Evolutionary conservation across 1,139 yeast genomes (phyloP).

Genomic region (Meyerozyma smithsonii): DNA sequence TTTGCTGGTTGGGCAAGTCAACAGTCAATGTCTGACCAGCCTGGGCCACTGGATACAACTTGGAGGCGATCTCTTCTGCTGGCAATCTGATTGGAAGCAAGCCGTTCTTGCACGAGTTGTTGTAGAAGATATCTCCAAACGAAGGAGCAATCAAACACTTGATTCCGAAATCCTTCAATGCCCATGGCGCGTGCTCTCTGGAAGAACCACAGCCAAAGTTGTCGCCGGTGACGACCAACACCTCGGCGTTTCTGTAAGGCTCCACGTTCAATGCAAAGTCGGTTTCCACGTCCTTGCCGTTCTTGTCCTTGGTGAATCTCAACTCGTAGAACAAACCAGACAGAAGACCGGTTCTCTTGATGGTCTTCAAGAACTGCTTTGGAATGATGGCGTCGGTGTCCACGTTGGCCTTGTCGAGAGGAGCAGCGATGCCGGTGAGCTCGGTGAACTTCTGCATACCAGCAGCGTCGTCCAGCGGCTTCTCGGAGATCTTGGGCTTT

Average conservation of each 20-base stretch:
- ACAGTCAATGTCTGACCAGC: conserved; percentile 69
- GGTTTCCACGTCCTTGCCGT: conserved; percentile 74
- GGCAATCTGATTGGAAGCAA: conserved; percentile 85
- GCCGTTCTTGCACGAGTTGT: conserved; percentile 94
- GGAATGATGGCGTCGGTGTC: conserved; percentile 99
- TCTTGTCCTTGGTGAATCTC: conserved; percentile 63
- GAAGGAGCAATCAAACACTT: conserved; percentile 95
- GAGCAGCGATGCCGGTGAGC: conserved; percentile 86
- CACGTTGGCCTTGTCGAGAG: conserved; percentile 88
- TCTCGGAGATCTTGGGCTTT: conserved; percentile 19
- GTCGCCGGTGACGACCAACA: conserved; percentile 89
- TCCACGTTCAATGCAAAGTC: conserved; percentile 84
- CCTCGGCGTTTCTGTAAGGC: conserved; percentile 76
- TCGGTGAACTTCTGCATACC: conserved; percentile 76
- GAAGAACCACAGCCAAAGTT: conserved; percentile 99
- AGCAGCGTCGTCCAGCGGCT: conserved; percentile 20
- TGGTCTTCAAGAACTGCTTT: conserved; percentile 94
- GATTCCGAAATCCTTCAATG: conserved; percentile 94
- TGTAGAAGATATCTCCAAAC: conserved; percentile 96
- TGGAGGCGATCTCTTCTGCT: conserved; percentile 63
- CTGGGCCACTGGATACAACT: conserved; percentile 74
- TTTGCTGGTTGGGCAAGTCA: conserved; percentile 83
- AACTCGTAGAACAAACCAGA: conserved; percentile 87
- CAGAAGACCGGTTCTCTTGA: conserved; percentile 90
- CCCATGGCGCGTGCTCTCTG: conserved; percentile 99